Conservation (phyloP, 345 rosid genomes). For the Cardamine resedifolia region DNA sequence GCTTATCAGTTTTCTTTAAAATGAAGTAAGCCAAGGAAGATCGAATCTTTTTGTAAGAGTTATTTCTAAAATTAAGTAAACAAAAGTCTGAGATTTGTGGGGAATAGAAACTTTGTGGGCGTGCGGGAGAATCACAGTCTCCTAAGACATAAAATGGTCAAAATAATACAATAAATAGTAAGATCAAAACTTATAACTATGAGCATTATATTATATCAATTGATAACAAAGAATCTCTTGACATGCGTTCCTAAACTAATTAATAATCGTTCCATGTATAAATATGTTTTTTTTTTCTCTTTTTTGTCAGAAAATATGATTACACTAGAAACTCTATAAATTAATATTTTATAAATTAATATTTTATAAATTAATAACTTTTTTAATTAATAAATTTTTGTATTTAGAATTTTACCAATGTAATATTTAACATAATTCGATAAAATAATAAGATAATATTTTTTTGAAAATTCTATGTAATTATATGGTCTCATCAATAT, state of each 20-base stretch:
- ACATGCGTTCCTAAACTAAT: constrained; percentile 24
- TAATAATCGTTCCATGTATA: neutral
- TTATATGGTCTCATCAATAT: too few species aligned
- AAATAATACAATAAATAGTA: constrained; percentile 25
- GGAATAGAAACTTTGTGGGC: constrained; percentile 44
- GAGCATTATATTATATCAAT: neutral
- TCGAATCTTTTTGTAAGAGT: neutral
- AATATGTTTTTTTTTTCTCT: neutral
- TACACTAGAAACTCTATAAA: too few species aligned
- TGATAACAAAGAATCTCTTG: constrained; percentile 27
- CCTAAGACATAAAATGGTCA: constrained; percentile 39
- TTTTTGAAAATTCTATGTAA: too few species aligned
- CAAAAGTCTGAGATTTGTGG: constrained; percentile 35
- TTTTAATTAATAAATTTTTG: too few species aligned
- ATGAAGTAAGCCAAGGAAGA: neutral
- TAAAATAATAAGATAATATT: too few species aligned
- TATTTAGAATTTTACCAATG: too few species aligned
- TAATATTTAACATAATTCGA: too few species aligned
- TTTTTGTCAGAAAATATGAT: neutral
- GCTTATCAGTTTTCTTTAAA: neutral
- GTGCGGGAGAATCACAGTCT: constrained; percentile 47
- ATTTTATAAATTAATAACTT: too few species aligned
- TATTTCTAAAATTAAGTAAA: constrained; percentile 2
- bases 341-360: too few species aligned
- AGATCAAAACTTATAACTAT: neutral